phyloP scores from a whole-genome alignment of 2,329 filamentous ascomycete species.

The Botrytis galanthina region DNA sequence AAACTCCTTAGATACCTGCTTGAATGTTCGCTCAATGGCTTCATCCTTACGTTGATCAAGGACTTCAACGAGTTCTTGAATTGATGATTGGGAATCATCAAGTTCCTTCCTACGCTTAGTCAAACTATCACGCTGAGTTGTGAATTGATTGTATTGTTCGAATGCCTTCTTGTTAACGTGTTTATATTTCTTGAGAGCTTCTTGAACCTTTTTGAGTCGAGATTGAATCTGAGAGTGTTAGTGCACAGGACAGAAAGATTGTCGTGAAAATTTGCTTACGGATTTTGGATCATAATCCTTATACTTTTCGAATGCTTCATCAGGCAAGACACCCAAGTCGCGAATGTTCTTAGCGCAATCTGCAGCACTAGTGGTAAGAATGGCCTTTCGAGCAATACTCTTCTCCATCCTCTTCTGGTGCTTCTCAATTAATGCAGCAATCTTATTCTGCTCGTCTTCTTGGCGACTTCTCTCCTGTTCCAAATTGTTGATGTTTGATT shows the following conservation, averaged over 20 bases:
- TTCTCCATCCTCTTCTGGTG: conserved; percentile 90
- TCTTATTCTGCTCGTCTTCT: conserved; percentile 70
- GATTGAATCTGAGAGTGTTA: conserved; percentile 30
- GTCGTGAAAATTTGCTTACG: conserved; percentile 48
- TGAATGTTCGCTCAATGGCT: conserved; percentile 97
- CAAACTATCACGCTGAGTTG: conserved; percentile 82
- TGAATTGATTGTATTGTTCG: conserved; percentile 98
- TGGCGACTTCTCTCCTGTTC: conserved; percentile 56
- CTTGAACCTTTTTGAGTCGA: conserved; percentile 85
- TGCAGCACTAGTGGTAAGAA: conserved; percentile 71
- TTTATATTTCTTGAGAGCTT: conserved; percentile 91
- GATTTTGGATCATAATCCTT: conserved; percentile 75
- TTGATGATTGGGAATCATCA: conserved; percentile 79
- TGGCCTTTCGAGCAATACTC: conserved; percentile 82
- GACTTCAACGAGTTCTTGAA: conserved; percentile 87
- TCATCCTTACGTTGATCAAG: conserved; percentile 96
- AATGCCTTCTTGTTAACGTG: conserved; percentile 99
- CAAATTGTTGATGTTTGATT: conserved; percentile 41
- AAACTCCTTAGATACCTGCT: conserved; percentile 94
- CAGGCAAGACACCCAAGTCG: conserved; percentile 86
- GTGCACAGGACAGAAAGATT: neutral
- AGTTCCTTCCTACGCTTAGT: conserved; percentile 83
- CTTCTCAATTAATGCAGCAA: conserved; percentile 75
- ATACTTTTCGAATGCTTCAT: conserved; percentile 91
- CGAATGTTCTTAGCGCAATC: conserved; percentile 88